Conservation (phyloP, 441 rosid species). For the Viola pubescens region DNA sequence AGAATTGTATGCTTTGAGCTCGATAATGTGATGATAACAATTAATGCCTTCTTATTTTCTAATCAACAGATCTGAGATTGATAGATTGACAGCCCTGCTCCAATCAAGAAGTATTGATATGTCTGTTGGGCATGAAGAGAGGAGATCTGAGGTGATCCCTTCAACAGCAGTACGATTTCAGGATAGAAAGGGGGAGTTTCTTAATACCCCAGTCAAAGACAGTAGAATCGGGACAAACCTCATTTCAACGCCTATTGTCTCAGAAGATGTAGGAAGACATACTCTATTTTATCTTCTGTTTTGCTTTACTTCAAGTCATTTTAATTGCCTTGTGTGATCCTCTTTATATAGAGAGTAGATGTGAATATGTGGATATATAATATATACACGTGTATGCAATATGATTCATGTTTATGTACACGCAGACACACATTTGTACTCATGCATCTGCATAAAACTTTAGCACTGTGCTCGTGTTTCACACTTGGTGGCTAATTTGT, state of each 20-base stretch:
- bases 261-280: constrained; percentile 35
- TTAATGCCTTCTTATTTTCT: background rate
- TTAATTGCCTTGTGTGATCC: constrained; percentile 9
- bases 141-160: constrained; percentile 31
- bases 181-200: constrained; percentile 24
- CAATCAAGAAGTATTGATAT: constrained; percentile 50
- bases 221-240: constrained; percentile 30
- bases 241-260: constrained; percentile 38
- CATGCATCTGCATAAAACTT: background rate
- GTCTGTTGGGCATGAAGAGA: constrained; percentile 35
- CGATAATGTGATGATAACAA: background rate
- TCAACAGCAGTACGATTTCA: constrained; percentile 21
- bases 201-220: constrained; percentile 27
- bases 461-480: constrained; percentile 11
- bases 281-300: constrained; percentile 1
- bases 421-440: background rate
- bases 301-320: constrained; percentile 2
- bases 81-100: constrained; percentile 62
- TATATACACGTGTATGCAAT: background rate
- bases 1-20: background rate
- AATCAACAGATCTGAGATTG: constrained; percentile 67
- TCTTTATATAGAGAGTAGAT: background rate
- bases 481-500: constrained; percentile 27
- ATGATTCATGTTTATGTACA: background rate
- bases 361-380: background rate